These are phyloP conservation scores for Heliamphora exappendiculata DNA, from an alignment of 148 eudicot genomes.

Conservation along the genomic window DNA sequence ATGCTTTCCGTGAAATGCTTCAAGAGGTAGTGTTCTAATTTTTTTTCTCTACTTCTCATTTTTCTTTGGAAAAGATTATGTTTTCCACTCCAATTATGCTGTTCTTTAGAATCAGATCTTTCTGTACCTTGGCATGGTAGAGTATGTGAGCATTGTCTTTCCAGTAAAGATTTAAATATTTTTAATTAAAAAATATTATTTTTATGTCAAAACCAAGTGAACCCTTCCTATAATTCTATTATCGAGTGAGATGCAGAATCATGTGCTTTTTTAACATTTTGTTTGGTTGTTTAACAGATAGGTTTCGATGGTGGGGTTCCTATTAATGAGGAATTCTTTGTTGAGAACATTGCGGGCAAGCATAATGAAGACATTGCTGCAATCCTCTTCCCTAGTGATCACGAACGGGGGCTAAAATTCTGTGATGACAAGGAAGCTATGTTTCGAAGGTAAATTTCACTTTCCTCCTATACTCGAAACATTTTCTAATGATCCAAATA, in stretches of 20 bases:
- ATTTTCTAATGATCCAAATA: not conserved
- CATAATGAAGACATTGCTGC: constrained; percentile 78
- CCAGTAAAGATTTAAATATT: not conserved
- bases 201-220: not conserved
- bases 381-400: constrained; percentile 75
- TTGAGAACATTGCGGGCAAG: constrained; percentile 71
- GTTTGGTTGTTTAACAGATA: constrained; percentile 40
- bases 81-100: not conserved
- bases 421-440: constrained; percentile 68
- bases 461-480: not conserved
- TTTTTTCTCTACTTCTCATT: not conserved
- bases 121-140: not conserved
- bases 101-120: not conserved
- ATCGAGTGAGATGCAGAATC: not conserved
- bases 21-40: constrained; percentile 42
- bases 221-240: constrained; percentile 2
- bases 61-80: not conserved
- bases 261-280: not conserved
- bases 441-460: constrained; percentile 54
- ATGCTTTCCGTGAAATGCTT: constrained; percentile 84
- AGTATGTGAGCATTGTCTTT: not conserved
- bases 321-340: constrained; percentile 63
- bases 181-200: not conserved
- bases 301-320: constrained; percentile 82
- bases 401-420: constrained; percentile 58